Conservation (phyloP, 1,284 basidiomycete genomes). For the Tylopilus orsonianus region DNA sequence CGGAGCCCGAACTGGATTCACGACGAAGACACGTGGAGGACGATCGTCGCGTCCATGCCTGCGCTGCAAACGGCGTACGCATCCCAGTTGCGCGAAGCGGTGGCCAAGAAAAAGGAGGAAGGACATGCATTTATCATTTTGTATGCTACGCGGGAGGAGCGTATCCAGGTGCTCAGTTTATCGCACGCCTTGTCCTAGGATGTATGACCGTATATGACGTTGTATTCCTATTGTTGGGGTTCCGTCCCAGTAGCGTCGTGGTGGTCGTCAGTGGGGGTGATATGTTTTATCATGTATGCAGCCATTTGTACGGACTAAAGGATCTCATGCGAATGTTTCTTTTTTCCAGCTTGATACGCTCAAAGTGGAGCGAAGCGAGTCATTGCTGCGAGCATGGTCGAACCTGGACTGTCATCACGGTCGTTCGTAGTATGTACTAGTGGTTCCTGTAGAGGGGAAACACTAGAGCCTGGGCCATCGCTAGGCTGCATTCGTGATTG, state of each 20-base stretch:
- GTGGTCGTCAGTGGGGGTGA: too few relatives aligned
- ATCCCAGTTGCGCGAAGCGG: conserved; percentile 63
- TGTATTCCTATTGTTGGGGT: not conserved
- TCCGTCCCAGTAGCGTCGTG: too few relatives aligned
- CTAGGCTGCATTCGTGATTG: too few relatives aligned
- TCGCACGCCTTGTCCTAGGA: conserved; percentile 15
- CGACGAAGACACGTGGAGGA: conserved; percentile 73
- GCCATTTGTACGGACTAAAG: too few relatives aligned
- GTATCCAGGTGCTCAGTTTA: conserved; percentile 59
- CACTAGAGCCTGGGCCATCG: too few relatives aligned
- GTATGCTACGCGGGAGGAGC: conserved; percentile 70
- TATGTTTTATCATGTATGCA: not conserved
- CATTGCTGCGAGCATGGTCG: too few relatives aligned
- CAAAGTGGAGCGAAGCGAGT: too few relatives aligned
- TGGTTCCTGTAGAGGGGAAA: too few relatives aligned
- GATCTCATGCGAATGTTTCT: too few relatives aligned
- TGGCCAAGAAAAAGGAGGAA: conserved; percentile 58
- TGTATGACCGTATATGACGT: not conserved
- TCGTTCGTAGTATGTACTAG: too few relatives aligned
- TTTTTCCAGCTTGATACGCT: too few relatives aligned
- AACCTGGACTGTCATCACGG: too few relatives aligned
- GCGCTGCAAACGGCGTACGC: conserved; percentile 59
- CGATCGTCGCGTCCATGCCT: conserved; percentile 53
- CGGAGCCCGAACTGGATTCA: conserved; percentile 61
- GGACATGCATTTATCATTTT: conserved; percentile 63